Base-by-base conservation (phyloP, 148 eudicot genomes). In the Fagopyrum esculentum region DNA sequence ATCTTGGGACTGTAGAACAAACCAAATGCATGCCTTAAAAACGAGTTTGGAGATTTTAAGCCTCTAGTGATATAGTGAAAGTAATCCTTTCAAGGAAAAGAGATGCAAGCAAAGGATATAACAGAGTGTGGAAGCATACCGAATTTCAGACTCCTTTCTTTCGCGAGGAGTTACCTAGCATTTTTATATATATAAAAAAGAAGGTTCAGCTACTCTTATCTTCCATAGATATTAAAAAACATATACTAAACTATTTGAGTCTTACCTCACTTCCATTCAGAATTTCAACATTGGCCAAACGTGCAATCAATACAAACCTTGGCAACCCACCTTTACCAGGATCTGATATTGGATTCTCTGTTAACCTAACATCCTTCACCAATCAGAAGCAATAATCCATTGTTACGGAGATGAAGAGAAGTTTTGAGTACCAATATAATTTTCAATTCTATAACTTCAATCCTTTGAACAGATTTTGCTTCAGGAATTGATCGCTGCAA, bases 191-290 rank as follows among this genome's bases (percentile, higher is more conserved):
- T 35, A 75, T 72, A 77, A 54, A 43, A 22, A 76, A 22, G 26
- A 71, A 79, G 63, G 63, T 12, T 79, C 56, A 80, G 49, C 74
- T 45, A 71, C 74, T 17, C 5, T 71, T 1, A 46, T 72, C 55
- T 54, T 29, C 71, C 69, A 61, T 29, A 49, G 78, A 77, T 29
- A 35, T 45, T 51, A 17, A 44, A 16, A 46, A 50, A 50, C 15
- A 40, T 1, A 4, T 1, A 3, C 57, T 66, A 68, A 63, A 48
- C 45, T 61, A 46, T n/a, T 45, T 55, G 69, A 73, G 74, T 72
- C 26, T 76, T 77, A 95, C 98, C 97, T 95, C 97, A 81, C 98
- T 92, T 78, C 97, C 97, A 79, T 95, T 95, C 22, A 95, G 78
- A 15, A 87, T 74, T 83, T 85, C 78, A 63, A 95, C 85, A 82